phyloP scores from a whole-genome alignment of 345 rosid genomes.

The Lumnitzera littorea region DNA sequence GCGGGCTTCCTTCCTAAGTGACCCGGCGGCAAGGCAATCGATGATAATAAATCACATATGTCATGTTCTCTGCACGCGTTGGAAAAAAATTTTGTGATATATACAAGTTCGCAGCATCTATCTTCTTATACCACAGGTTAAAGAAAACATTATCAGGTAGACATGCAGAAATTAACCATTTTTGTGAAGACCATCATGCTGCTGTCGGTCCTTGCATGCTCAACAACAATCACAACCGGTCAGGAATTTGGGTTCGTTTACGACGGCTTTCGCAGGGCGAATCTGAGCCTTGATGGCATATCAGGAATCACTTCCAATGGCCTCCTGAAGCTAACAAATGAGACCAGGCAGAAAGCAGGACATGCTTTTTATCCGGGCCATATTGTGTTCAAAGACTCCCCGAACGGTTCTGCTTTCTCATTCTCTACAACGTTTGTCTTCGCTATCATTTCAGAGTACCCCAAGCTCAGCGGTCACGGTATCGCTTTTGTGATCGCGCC shows the following conservation, averaged over 20 bases:
- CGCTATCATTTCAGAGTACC: constrained; percentile 29
- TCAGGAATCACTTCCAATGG: constrained; percentile 25
- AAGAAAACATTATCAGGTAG: too few relatives aligned
- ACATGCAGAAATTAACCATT: background rate
- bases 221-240: background rate
- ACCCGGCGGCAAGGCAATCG: too few relatives aligned
- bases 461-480: constrained; percentile 31
- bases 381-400: constrained; percentile 29
- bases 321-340: constrained; percentile 38
- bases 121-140: too few relatives aligned
- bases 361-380: constrained; percentile 41
- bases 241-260: background rate
- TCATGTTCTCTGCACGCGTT: too few relatives aligned
- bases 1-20: background rate
- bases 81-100: too few relatives aligned
- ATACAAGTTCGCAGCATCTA: too few relatives aligned
- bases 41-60: too few relatives aligned
- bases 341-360: constrained; percentile 16
- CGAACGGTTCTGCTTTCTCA: constrained; percentile 20
- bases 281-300: constrained; percentile 33
- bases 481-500: constrained; percentile 49
- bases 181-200: constrained; percentile 1
- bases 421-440: constrained; percentile 57
- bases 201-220: background rate
- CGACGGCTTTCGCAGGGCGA: background rate